Percentiles rank a stretch among this genome's conserved stretches.
phyloP scores from a whole-genome alignment of 208 protist genomes.

The Leishmania martiniquensis region DNA sequence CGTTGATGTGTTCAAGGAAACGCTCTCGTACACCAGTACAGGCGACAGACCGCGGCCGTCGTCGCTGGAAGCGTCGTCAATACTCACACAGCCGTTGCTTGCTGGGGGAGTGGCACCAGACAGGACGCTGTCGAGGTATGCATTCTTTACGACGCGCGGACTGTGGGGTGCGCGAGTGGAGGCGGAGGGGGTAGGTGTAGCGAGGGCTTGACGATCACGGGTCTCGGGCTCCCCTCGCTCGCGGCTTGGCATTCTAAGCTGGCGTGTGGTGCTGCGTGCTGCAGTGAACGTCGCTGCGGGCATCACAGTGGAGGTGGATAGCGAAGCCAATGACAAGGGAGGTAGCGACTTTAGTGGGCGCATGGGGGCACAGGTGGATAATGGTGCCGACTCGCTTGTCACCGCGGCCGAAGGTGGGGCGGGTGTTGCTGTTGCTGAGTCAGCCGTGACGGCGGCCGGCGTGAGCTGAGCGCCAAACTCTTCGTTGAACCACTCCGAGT shows the following conservation, averaged over 20 bases:
- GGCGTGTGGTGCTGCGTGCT: neutral
- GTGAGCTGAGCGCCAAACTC: constrained; percentile 42
- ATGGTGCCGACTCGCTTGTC: neutral
- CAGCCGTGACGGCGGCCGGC: neutral
- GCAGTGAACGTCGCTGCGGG: neutral
- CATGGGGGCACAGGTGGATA: neutral
- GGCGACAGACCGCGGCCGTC: constrained; percentile 7
- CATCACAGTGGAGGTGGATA: neutral
- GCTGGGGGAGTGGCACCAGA: neutral
- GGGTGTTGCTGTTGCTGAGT: neutral
- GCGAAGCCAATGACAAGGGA: neutral
- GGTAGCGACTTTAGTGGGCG: neutral
- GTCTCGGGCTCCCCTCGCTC: neutral
- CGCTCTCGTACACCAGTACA: constrained; percentile 18
- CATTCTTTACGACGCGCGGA: neutral
- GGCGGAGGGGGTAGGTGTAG: too few relatives aligned
- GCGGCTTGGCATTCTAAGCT: neutral
- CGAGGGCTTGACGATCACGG: neutral
- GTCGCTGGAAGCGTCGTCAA: neutral
- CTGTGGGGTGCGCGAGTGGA: neutral
- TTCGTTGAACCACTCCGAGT: constrained; percentile 75
- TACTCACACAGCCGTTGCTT: neutral
- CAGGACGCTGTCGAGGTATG: neutral
- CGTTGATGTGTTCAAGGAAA: neutral
- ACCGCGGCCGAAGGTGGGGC: neutral